These are phyloP conservation scores for Exophiala oligosperma DNA, from an alignment of 2,329 filamentous ascomycete genomes.

Conservation along the genomic window DNA sequence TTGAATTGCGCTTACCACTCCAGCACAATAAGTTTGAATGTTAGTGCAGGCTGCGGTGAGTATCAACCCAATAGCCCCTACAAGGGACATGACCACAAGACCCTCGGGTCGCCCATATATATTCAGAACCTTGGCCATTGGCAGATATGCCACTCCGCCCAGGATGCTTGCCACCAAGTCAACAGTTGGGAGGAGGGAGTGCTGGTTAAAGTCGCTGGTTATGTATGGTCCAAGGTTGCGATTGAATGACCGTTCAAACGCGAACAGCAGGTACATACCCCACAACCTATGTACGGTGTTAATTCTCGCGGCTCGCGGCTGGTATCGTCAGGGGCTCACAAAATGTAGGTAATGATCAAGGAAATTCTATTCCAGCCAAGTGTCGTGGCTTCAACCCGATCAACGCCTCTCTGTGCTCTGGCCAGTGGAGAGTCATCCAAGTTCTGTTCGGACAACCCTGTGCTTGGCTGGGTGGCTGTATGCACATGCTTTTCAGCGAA, in stretches of 20 bases:
- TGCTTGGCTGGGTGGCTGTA: too few relatives aligned
- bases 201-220: conserved; percentile 50
- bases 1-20: conserved; percentile 54
- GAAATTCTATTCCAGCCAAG: background rate
- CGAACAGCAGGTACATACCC: background rate
- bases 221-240: conserved; percentile 49
- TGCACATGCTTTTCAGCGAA: too few relatives aligned
- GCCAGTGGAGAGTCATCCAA: too few relatives aligned
- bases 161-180: conserved; percentile 55
- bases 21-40: conserved; percentile 58
- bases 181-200: conserved; percentile 54
- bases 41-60: conserved; percentile 61
- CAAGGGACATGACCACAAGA: conserved; percentile 45
- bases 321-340: background rate
- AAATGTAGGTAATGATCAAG: background rate
- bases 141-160: conserved; percentile 57
- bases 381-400: background rate
- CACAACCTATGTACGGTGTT: background rate
- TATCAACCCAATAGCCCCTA: conserved; percentile 48
- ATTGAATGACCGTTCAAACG: background rate
- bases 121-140: conserved; percentile 61
- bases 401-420: background rate
- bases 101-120: conserved; percentile 61
- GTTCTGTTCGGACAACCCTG: too few relatives aligned
- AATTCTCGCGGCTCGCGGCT: background rate